Evolutionary conservation across 768 basidiomycete species (phyloP).

Genomic region (Serendipita vermifera): DNA sequence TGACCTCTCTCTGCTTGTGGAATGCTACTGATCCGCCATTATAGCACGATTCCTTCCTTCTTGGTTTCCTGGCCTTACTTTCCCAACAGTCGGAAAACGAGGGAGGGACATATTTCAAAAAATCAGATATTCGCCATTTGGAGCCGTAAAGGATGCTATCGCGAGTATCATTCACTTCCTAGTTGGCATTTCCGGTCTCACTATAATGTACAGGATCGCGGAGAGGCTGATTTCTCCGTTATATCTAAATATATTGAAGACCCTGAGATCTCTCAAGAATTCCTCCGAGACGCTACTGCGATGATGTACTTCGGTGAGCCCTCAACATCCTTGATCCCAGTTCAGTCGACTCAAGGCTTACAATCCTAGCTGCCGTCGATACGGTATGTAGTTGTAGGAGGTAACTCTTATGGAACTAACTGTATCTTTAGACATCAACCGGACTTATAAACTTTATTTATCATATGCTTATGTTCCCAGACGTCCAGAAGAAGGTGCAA

Average conservation of each 20-base stretch:
- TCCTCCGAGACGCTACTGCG: neutral
- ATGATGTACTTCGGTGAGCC: too few relatives aligned
- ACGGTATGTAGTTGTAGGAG: neutral
- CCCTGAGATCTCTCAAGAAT: neutral
- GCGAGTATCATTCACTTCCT: neutral
- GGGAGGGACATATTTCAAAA: neutral
- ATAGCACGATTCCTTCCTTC: constrained; percentile 38
- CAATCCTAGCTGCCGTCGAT: neutral
- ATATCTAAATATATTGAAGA: neutral
- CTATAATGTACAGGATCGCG: neutral
- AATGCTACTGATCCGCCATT: neutral
- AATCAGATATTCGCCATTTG: neutral
- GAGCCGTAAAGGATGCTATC: neutral
- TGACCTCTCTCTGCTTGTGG: neutral
- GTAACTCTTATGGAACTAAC: neutral
- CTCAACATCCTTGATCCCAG: too few relatives aligned
- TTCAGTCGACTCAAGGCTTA: too few relatives aligned
- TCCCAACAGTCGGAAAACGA: constrained; percentile 34
- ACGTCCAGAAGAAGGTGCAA: neutral
- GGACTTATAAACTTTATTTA: neutral
- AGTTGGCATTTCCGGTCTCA: neutral
- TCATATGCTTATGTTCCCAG: neutral
- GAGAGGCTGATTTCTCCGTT: neutral
- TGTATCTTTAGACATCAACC: neutral
- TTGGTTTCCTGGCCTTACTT: constrained; percentile 57